Percentiles rank a stretch among this genome's conserved stretches.
These are phyloP conservation scores for Ziziphus jujuba DNA, from an alignment of 306 rosid species.

Conservation along the genomic window DNA sequence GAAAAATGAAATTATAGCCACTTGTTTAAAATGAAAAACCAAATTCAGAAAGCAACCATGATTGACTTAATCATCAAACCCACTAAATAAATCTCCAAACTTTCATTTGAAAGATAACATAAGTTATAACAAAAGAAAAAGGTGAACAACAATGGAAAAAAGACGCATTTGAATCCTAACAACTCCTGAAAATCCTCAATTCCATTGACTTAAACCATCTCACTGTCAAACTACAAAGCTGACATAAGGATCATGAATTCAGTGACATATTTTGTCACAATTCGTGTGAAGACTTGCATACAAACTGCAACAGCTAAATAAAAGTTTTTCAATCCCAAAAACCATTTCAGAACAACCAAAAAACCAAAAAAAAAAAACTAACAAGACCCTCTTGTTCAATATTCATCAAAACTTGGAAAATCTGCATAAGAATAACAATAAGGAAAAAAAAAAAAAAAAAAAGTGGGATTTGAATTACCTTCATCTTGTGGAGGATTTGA, in stretches of 20 bases:
- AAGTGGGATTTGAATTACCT: background rate
- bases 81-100: background rate
- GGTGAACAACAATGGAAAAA: background rate
- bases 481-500: constrained; percentile 21
- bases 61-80: background rate
- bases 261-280: background rate
- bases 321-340: background rate
- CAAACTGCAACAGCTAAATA: background rate
- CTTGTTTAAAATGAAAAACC: background rate
- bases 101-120: no score
- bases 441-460: background rate
- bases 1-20: background rate
- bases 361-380: background rate
- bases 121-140: background rate
- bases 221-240: background rate
- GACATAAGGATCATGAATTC: background rate
- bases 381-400: background rate
- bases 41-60: background rate
- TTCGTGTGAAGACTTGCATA: no score
- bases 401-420: background rate
- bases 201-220: background rate
- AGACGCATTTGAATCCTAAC: background rate
- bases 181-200: background rate
- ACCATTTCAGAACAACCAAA: background rate
- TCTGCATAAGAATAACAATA: background rate